Conservation (phyloP, 257 asterid genomes). For the Solanum boliviense region DNA sequence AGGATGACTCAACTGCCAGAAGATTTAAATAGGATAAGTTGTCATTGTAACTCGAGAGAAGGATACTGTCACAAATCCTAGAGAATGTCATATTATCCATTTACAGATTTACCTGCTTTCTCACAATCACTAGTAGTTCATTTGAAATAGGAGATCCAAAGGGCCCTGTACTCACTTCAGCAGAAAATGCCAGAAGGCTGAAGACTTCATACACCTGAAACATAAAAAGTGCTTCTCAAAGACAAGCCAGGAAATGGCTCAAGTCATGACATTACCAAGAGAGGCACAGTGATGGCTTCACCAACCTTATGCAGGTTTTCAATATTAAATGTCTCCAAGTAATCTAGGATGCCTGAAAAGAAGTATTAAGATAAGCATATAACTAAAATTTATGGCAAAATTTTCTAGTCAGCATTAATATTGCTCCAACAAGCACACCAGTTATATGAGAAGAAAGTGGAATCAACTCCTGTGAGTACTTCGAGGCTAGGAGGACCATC, state of each 20-base stretch:
- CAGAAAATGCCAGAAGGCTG: slow-evolving; percentile 59
- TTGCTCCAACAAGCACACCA: slow-evolving; percentile 27
- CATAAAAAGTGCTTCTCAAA: slow-evolving; percentile 8
- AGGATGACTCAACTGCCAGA: slow-evolving; percentile 57
- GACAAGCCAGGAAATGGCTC: neutral
- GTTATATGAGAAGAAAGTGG: slow-evolving; percentile 61
- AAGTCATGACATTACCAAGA: neutral
- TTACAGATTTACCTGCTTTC: slow-evolving; percentile 51
- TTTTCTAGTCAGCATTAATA: neutral
- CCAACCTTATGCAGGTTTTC: slow-evolving; percentile 69
- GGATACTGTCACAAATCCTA: neutral
- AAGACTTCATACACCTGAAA: slow-evolving; percentile 80
- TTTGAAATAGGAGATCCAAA: slow-evolving; percentile 62
- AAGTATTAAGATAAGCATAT: slow-evolving; percentile 4
- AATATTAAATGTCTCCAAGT: slow-evolving; percentile 63
- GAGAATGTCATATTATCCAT: neutral
- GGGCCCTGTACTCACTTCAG: slow-evolving; percentile 43
- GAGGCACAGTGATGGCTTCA: neutral
- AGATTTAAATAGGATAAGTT: slow-evolving; percentile 13
- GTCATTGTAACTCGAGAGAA: neutral
- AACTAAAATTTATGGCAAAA: neutral
- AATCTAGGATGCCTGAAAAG: slow-evolving; percentile 71
- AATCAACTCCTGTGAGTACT: slow-evolving; percentile 58
- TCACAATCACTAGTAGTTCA: slow-evolving; percentile 71
- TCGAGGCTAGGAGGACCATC: slow-evolving; percentile 52